Percentiles rank a stretch among this genome's conserved stretches.
Conservation (phyloP, 75 land plant species). For the Gnetum montanum region DNA sequence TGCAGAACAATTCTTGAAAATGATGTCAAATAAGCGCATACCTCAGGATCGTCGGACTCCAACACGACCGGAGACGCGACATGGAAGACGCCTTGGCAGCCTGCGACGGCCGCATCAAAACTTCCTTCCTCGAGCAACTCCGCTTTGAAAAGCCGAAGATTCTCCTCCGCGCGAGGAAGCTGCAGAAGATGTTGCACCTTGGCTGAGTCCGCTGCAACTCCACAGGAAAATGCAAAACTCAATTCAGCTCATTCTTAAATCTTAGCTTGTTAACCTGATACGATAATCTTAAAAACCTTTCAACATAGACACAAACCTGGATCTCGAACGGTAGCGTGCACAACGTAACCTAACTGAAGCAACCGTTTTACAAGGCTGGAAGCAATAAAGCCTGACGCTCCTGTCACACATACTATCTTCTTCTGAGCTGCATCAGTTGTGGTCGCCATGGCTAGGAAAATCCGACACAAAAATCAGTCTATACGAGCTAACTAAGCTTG, state of each 20-base stretch:
- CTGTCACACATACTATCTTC: conserved; percentile 48
- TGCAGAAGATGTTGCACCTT: conserved; percentile 22
- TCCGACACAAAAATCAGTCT: too few species aligned
- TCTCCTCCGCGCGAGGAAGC: conserved; percentile 25
- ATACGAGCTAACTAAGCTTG: too few species aligned
- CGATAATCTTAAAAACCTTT: too few species aligned
- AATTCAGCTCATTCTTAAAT: neutral
- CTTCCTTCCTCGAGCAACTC: conserved; percentile 23
- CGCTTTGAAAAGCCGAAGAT: conserved; percentile 20
- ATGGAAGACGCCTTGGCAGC: conserved; percentile 33
- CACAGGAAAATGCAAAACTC: neutral
- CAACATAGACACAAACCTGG: conserved; percentile 35
- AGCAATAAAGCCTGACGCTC: conserved; percentile 58
- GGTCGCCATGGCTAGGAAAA: too few species aligned
- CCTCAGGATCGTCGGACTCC: conserved; percentile 11
- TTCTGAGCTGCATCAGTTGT: too few species aligned
- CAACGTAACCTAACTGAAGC: conserved; percentile 48
- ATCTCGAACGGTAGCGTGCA: conserved; percentile 49
- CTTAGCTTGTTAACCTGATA: neutral
- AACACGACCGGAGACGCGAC: conserved; percentile 25
- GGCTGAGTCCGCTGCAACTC: conserved; percentile 16
- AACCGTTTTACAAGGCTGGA: conserved; percentile 55
- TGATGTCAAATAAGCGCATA: too few species aligned
- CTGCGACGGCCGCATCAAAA: conserved; percentile 20
- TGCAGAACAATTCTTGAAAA: too few species aligned